Conservation (phyloP, 1,284 basidiomycete species). For the Sporisorium exsertum region DNA sequence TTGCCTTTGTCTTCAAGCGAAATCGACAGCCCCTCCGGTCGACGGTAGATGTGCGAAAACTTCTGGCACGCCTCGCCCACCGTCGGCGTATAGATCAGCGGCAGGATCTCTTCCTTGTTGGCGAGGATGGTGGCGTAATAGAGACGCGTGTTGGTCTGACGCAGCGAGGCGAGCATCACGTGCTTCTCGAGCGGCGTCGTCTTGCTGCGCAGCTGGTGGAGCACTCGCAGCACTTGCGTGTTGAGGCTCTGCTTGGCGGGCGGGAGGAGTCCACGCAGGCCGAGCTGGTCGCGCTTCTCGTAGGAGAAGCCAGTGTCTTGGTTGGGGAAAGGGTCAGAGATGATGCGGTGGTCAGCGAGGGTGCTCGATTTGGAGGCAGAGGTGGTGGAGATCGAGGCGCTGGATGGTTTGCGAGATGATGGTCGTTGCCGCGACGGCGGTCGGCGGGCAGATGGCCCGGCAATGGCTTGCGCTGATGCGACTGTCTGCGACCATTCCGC, state of each 20-base stretch:
- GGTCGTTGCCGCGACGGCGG: conserved; percentile 3
- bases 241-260: conserved; percentile 73
- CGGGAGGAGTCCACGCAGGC: conserved; percentile 78
- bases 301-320: conserved; percentile 76
- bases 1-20: conserved; percentile 78
- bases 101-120: conserved; percentile 75
- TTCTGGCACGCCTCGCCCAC: conserved; percentile 91
- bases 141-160: conserved; percentile 78
- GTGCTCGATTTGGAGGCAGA: conserved; percentile 1
- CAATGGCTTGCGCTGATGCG: conserved; percentile 4
- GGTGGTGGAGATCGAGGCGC: conserved; percentile 28
- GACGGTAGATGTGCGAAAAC: conserved; percentile 77
- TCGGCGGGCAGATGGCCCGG: not conserved
- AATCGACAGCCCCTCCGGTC: conserved; percentile 75
- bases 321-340: conserved; percentile 42
- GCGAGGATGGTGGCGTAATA: conserved; percentile 76
- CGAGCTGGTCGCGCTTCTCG: conserved; percentile 78
- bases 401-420: conserved; percentile 3
- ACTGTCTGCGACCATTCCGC: conserved; percentile 10
- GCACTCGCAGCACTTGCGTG: conserved; percentile 75
- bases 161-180: conserved; percentile 81
- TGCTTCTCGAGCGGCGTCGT: conserved; percentile 79
- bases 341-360: conserved; percentile 47
- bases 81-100: conserved; percentile 86
- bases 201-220: conserved; percentile 80